Conservation (phyloP, 2,329 filamentous ascomycete genomes). For the Cryoendolithus antarcticus region DNA sequence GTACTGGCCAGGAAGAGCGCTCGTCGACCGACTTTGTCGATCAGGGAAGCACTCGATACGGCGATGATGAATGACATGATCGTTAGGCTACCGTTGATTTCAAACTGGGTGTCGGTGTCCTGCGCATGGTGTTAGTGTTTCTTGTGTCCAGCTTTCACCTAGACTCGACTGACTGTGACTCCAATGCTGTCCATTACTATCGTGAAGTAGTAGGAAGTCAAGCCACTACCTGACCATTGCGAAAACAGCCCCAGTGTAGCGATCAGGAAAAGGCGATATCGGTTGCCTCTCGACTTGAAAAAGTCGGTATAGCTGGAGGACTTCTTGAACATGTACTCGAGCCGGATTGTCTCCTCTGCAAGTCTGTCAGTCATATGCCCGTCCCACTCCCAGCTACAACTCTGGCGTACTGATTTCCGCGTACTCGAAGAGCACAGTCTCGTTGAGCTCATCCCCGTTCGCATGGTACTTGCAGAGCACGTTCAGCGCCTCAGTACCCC, state of each 20-base stretch:
- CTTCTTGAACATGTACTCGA: slow-evolving; percentile 6
- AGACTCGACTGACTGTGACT: slow-evolving; percentile 5
- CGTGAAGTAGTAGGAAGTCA: slow-evolving; percentile 22
- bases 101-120: background rate
- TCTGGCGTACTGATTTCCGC: slow-evolving; percentile 39
- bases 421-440: slow-evolving; percentile 53
- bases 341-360: slow-evolving; percentile 3
- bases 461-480: slow-evolving; percentile 51
- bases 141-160: slow-evolving; percentile 6
- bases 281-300: slow-evolving; percentile 40
- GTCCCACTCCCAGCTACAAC: too few relatives aligned
- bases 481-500: slow-evolving; percentile 45
- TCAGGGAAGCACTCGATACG: slow-evolving; percentile 26
- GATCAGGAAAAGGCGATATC: slow-evolving; percentile 39
- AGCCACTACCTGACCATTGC: slow-evolving; percentile 25
- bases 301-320: slow-evolving; percentile 34
- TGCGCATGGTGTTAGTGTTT: slow-evolving; percentile 13
- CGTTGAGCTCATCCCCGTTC: slow-evolving; percentile 45
- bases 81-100: slow-evolving; percentile 20
- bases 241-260: slow-evolving; percentile 7
- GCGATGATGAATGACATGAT: slow-evolving; percentile 31
- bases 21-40: slow-evolving; percentile 29
- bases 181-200: slow-evolving; percentile 20
- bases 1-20: slow-evolving; percentile 38
- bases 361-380: too few relatives aligned